Base-by-base conservation (phyloP, 1,284 basidiomycete species). In the Malassezia sympodialis region DNA sequence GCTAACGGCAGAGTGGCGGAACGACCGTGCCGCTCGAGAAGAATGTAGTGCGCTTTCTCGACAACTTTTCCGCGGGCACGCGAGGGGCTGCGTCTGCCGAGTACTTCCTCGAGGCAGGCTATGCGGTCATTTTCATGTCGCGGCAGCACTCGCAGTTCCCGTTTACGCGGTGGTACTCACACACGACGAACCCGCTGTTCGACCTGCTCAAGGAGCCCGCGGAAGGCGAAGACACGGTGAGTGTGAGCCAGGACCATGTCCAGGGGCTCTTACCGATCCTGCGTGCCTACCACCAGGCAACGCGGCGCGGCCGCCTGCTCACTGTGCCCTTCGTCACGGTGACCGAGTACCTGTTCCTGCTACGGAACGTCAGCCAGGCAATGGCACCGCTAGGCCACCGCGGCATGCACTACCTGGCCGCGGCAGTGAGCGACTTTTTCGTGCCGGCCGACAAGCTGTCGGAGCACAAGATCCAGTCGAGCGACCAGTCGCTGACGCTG, bases 121-220 rank as follows among this genome's bases (percentile, higher is more conserved):
- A 98, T 78, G 90, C 91, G 21, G 94, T 98, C 73, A 91, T 98
- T 69, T 98, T 98, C 77, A 86, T 98, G 82, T 90, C 96, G 76
- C 81, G 93, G 8, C 89, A 94, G 75, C 93, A 96, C 79, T 94
- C 90, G 63, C 82, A 98, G 31, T 88, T 93, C 62, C 93, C 94
- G 0, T 98, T 91, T 79, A 91, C 88, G 66, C 79, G 93, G 47
- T 93, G 96, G 75, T 98, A 96, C 77, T 91, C 88, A 8, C 93
- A 98, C 75, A 93, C 90, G 0, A 90, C 90, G 2, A 93, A 96
- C 75, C 93, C 93, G 0, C 96, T 98, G 77, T 83, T 98, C 53
- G 91, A 96, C 76, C 85, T 98, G 58, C 81, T 98, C n/a, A 83
- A 88, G 58, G 83, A 87, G 51, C 51, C 58, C 6, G 58, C 54